Base-by-base conservation (phyloP, 345 rosid genomes). In the Sonneratia caseolaris region DNA sequence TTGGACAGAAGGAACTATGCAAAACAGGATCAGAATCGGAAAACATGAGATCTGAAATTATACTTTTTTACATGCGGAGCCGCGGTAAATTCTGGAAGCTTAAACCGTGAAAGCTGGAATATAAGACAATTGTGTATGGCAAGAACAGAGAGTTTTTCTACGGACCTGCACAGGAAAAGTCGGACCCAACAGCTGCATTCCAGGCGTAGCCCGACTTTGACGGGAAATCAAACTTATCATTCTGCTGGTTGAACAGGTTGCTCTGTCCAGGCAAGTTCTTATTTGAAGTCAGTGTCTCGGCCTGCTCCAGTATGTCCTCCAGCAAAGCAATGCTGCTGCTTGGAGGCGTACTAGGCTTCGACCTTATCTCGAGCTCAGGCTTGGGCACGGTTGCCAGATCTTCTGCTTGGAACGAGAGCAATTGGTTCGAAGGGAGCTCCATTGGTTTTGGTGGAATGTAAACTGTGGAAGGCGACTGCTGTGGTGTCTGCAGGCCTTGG, bases 391-490 rank as follows among this genome's bases (percentile, higher is more conserved):
- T 83, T 69, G 82, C 90, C 55, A 85, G 80, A 51, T 87, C 85
- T 11, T 62, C 19, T 19, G 21, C 71, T 35, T 78, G 83, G 73
- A 80, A 69, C 36, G 70, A 24, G 67, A 36, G 51, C 4, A 47
- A 69, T 84, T 90, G 97, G 94, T 76, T 82, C 80, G 91, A 88
- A 88, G 92, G 90, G 88, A 86, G 92, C 83, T 88, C 66, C 66
- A 4, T 91, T 43, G 77, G 81, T 82, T 81, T 85, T 64, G 72
- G 56, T 40, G 74, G 73, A 77, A 14, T 55, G 35, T 75, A 76
- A 73, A 70, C 74, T 2, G 79, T 71, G 48, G 64, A 72, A n/a
- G 74, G 24, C 24, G 79, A 75, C 32, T 27, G 32, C 14, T 68
- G 71, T 43, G 45, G 70, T 57, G 78, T 71, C 78, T 74, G 73